Evolutionary conservation across 106 monocot genomes (phyloP), one percentile per base, ranked within the genome.

Genomic region (Chionographis japonica): DNA sequence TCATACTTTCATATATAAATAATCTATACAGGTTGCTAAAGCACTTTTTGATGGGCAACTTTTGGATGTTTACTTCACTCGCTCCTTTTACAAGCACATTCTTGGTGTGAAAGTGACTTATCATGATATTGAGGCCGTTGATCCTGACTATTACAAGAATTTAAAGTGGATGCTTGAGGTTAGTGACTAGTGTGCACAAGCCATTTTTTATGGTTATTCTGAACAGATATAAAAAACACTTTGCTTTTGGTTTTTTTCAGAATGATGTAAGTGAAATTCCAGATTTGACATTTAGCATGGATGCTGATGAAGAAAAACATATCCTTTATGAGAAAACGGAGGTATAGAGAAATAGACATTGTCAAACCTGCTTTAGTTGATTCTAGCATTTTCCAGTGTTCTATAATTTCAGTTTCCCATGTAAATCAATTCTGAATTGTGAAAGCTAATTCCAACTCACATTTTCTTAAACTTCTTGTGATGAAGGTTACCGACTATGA

Each of bases 101-200:
- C 90, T 90, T 64, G 90, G 90, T 49, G 78, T 83, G 8, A 90
- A 90, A 74, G 90, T 90, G 13, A 86, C 90, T 37, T 90, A 90
- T 66, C 90, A 90, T 79, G 90, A 90, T 37, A 90, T 90, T 41
- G 86, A 90, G 61, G 90, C 90, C 36, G 78, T 86, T 50, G 90
- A 90, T 74, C 90, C 90, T 79, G 90, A 90, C 68, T 90, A 90
- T 55, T 90, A 81, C 69, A 90, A 86, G 65, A 90, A 90, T 36
- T 84, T 90, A 60, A 90, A 90, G 55, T 90, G 90, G 90, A 90
- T 90, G 90, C 90, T 90, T 56, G 86, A 90, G 86, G 90, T 86
- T 62, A 20, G 71, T 57, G 61, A 60, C 40, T 35, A 49, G 10
- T 49, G 16, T 36, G 46, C 8, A 46, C 9, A 4, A 37, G 50